These are phyloP conservation scores for Syzygium malaccense DNA, from an alignment of 441 rosid genomes.

Conservation along the genomic window DNA sequence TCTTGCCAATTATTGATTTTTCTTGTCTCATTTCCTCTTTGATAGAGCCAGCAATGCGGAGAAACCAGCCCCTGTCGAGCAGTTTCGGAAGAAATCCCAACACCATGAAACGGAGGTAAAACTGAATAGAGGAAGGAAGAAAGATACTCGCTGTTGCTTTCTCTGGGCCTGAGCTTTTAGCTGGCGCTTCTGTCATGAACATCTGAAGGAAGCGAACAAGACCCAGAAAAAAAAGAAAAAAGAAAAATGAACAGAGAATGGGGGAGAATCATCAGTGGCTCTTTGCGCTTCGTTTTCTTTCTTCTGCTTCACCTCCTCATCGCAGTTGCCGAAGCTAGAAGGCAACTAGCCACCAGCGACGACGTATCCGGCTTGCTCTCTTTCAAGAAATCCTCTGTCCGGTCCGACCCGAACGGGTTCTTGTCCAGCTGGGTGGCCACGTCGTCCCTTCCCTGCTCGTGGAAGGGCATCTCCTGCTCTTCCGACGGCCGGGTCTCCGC, in stretches of 20 bases:
- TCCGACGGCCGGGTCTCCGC: constrained; percentile 38
- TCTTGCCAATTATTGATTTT: not conserved
- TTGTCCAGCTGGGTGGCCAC: constrained; percentile 47
- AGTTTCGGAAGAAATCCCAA: not conserved
- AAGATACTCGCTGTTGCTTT: not conserved
- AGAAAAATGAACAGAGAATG: constrained; percentile 9
- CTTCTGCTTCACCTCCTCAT: constrained; percentile 15
- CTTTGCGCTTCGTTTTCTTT: constrained; percentile 15
- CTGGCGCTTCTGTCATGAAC: constrained; percentile 1
- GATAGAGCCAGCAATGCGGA: not conserved
- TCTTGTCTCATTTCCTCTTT: not conserved
- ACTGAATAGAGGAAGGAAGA: not conserved
- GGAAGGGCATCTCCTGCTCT: constrained; percentile 74
- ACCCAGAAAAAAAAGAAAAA: constrained; percentile 3
- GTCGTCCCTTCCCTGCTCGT: constrained; percentile 44
- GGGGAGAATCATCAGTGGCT: constrained; percentile 9
- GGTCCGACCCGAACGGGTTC: constrained; percentile 46
- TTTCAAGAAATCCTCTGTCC: constrained; percentile 53
- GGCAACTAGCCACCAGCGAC: constrained; percentile 4
- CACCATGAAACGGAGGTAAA: not conserved
- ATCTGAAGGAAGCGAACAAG: not conserved
- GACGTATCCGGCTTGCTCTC: constrained; percentile 41
- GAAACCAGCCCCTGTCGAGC: not conserved
- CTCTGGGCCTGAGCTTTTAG: not conserved
- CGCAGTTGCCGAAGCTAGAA: constrained; percentile 22